Conservation (phyloP, 2,329 filamentous ascomycete species). For the Shiraia sp. region DNA sequence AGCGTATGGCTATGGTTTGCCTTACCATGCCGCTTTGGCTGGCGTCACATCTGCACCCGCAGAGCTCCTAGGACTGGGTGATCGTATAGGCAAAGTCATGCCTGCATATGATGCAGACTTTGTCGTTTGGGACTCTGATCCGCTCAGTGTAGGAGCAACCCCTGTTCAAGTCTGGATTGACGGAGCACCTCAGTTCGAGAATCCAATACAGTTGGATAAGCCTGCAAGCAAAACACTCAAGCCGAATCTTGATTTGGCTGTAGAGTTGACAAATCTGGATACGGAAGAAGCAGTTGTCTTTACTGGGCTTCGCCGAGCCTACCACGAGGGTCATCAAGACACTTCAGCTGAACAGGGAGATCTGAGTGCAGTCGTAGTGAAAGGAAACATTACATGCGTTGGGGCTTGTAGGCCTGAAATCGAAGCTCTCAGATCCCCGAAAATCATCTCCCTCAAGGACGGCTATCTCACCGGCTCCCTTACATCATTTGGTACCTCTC, state of each 20-base stretch:
- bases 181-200: slow-evolving; percentile 55
- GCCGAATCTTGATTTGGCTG: slow-evolving; percentile 48
- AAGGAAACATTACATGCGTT: slow-evolving; percentile 61
- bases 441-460: slow-evolving; percentile 56
- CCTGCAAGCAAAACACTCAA: slow-evolving; percentile 35
- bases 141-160: slow-evolving; percentile 44
- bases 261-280: slow-evolving; percentile 4
- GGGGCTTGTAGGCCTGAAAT: slow-evolving; percentile 57
- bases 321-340: slow-evolving; percentile 21
- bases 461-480: slow-evolving; percentile 65
- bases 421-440: slow-evolving; percentile 37
- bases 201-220: slow-evolving; percentile 27
- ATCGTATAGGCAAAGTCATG: slow-evolving; percentile 48
- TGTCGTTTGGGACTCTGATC: slow-evolving; percentile 51
- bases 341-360: slow-evolving; percentile 51
- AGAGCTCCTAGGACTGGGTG: slow-evolving; percentile 45
- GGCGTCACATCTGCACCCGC: slow-evolving; percentile 48
- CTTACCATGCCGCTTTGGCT: slow-evolving; percentile 47
- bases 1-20: slow-evolving; percentile 48
- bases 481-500: slow-evolving; percentile 62
- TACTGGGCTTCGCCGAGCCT: slow-evolving; percentile 58
- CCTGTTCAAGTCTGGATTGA: slow-evolving; percentile 51
- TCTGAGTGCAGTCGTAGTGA: slow-evolving; percentile 50
- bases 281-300: slow-evolving; percentile 56
- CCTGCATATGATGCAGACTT: slow-evolving; percentile 49